These are phyloP conservation scores for Triangularia setosa DNA, from an alignment of 2,329 filamentous ascomycete species.

Conservation along the genomic window DNA sequence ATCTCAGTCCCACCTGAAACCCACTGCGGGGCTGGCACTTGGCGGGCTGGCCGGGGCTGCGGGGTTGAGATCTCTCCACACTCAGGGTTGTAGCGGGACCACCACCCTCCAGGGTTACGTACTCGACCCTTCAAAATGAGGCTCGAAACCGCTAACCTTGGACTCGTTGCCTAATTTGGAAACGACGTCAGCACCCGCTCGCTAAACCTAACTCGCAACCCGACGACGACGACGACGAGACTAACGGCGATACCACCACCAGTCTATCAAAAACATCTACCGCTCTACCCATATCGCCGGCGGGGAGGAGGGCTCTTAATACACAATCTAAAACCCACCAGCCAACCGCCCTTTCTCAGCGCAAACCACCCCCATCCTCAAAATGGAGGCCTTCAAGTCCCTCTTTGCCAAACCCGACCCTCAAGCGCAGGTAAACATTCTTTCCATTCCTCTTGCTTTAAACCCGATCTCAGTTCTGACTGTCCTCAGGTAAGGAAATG, in stretches of 20 bases:
- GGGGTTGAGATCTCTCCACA: background rate
- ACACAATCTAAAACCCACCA: background rate
- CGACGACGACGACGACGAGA: background rate
- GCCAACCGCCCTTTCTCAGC: background rate
- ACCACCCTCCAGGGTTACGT: background rate
- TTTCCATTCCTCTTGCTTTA: background rate
- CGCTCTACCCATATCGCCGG: background rate
- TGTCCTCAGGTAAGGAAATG: constrained; percentile 80
- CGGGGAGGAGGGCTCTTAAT: background rate
- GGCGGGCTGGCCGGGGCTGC: background rate
- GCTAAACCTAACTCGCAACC: background rate
- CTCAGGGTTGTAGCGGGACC: background rate
- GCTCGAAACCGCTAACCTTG: constrained; percentile 7
- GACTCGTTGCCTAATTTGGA: background rate
- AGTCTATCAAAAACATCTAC: background rate
- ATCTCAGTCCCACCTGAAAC: background rate
- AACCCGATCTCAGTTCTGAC: constrained; percentile 4
- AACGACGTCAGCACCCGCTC: constrained; percentile 14
- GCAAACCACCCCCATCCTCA: constrained; percentile 13
- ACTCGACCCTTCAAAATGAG: background rate
- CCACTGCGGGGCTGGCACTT: background rate
- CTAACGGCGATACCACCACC: background rate
- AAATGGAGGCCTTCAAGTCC: constrained; percentile 81
- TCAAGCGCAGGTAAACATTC: constrained; percentile 70
- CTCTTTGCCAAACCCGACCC: constrained; percentile 92